Evolutionary conservation across 345 rosid species (phyloP).

Genomic region (Camelina neglecta): DNA sequence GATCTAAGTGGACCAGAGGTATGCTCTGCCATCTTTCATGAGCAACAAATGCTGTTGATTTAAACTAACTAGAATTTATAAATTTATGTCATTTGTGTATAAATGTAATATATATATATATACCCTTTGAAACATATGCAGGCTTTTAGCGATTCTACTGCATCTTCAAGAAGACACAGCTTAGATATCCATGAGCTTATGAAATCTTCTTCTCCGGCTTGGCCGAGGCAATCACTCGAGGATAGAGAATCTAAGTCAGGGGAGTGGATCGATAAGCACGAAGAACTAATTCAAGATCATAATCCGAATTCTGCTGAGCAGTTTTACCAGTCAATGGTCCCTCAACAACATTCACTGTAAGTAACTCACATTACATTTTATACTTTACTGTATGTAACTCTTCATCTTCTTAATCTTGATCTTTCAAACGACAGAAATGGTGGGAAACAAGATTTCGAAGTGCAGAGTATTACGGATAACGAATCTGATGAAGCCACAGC

Average conservation of each 20-base stretch:
- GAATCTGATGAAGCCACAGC: constrained; percentile 71
- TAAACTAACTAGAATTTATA: background rate
- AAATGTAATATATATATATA: background rate
- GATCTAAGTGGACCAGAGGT: constrained; percentile 73
- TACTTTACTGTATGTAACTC: background rate
- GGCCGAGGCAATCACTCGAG: constrained; percentile 50
- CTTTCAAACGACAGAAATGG: constrained; percentile 46
- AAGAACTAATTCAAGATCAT: constrained; percentile 32
- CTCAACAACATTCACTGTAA: constrained; percentile 33
- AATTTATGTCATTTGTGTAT: background rate
- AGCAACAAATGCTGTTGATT: background rate
- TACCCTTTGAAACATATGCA: constrained; percentile 43
- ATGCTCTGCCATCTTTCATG: constrained; percentile 15
- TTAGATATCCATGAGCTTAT: constrained; percentile 71
- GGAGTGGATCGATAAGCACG: constrained; percentile 70
- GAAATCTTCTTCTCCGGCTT: constrained; percentile 63
- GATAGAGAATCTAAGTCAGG: constrained; percentile 63
- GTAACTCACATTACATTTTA: constrained; percentile 40
- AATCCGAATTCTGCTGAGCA: background rate
- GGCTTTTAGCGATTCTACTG: constrained; percentile 51
- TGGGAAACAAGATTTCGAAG: constrained; percentile 57
- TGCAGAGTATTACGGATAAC: constrained; percentile 53
- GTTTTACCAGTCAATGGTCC: constrained; percentile 19
- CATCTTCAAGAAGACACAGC: constrained; percentile 63
- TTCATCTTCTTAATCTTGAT: constrained; percentile 18